Conservation (phyloP, 1,284 basidiomycete genomes). For the Rhizopogon parksii region DNA sequence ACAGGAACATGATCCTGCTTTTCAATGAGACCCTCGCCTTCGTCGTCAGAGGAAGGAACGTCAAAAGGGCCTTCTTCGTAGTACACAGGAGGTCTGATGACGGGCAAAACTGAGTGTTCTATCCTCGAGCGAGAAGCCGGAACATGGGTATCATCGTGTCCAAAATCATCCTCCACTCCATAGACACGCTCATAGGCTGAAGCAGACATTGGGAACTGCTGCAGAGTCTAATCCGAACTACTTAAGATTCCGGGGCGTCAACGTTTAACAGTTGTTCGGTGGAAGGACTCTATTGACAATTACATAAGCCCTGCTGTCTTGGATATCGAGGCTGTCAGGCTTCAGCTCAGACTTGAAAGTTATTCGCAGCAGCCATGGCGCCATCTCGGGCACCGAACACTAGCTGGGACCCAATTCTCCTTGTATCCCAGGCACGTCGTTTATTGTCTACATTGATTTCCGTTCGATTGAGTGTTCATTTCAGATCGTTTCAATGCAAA, state of each 20-base stretch:
- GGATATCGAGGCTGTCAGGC: too few species aligned
- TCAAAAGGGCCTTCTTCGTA: slow-evolving; percentile 69
- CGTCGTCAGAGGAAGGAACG: slow-evolving; percentile 64
- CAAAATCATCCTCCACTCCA: slow-evolving; percentile 15
- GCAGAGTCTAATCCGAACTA: too few species aligned
- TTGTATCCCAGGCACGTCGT: slow-evolving; percentile 58
- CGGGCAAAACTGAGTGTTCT: slow-evolving; percentile 3
- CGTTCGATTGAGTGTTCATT: slow-evolving; percentile 7
- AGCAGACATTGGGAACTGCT: slow-evolving; percentile 15
- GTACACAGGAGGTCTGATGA: slow-evolving; percentile 41
- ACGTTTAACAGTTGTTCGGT: too few species aligned
- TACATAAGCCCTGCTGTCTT: too few species aligned
- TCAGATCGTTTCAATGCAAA: slow-evolving; percentile 88
- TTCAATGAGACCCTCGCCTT: slow-evolving; percentile 44
- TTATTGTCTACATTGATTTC: background rate
- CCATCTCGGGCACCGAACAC: slow-evolving; percentile 15
- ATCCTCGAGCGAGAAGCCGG: slow-evolving; percentile 3
- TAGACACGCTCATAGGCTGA: slow-evolving; percentile 23
- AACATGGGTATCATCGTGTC: background rate
- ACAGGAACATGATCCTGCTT: slow-evolving; percentile 31
- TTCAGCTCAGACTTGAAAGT: background rate
- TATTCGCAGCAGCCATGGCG: background rate
- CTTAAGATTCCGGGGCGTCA: too few species aligned
- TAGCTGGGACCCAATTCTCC: slow-evolving; percentile 71
- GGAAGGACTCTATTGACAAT: too few species aligned